Conservation (phyloP, 1,284 basidiomycete species). For the Leccinum fallax region DNA sequence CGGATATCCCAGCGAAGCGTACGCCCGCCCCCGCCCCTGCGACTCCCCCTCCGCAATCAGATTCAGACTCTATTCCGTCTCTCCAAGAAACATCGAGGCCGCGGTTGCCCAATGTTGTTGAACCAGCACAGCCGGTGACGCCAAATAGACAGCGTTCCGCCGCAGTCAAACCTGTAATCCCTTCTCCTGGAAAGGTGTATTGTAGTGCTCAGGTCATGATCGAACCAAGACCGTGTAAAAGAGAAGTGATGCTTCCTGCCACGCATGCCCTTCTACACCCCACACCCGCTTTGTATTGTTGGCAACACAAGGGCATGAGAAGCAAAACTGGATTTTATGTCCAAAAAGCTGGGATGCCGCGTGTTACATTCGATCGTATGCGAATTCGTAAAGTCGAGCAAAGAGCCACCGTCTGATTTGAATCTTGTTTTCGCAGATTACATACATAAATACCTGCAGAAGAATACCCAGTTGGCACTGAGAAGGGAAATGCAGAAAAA, state of each 20-base stretch:
- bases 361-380: conserved; percentile 57
- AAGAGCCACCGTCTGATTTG: conserved; percentile 16
- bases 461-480: conserved; percentile 59
- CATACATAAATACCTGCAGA: conserved; percentile 66
- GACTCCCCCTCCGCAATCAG: conserved; percentile 28
- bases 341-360: conserved; percentile 39
- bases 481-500: conserved; percentile 72
- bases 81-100: conserved; percentile 7
- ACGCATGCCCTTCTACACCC: conserved; percentile 42
- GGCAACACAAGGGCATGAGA: conserved; percentile 42
- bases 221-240: conserved; percentile 57
- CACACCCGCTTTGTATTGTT: conserved; percentile 56
- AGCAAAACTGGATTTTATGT: conserved; percentile 45
- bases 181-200: conserved; percentile 42
- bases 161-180: conserved; percentile 33
- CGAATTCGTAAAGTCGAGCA: conserved; percentile 1
- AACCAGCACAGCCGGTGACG: conserved; percentile 10
- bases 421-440: conserved; percentile 49
- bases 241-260: conserved; percentile 55
- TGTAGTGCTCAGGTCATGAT: conserved; percentile 69
- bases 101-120: conserved; percentile 10
- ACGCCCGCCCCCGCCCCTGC: conserved; percentile 18
- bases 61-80: conserved; percentile 18
- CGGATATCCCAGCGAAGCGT: conserved; percentile 14
- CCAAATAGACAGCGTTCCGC: conserved; percentile 30